Evolutionary conservation across 768 basidiomycete genomes (phyloP).

Genomic region (Nidula microcarpa): DNA sequence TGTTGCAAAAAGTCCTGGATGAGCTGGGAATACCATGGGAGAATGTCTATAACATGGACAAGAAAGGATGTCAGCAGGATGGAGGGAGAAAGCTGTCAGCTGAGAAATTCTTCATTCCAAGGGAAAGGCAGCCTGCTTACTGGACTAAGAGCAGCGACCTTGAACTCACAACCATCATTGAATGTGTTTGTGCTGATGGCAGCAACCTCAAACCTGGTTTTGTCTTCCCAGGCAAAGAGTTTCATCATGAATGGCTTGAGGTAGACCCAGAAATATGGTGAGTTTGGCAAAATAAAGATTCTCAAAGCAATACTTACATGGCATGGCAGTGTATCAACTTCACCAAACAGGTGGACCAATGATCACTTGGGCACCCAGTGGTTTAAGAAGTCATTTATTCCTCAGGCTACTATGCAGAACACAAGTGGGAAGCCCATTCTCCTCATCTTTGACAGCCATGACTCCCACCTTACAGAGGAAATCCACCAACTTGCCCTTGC

Average conservation of each 20-base stretch:
- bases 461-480: slow-evolving; percentile 5
- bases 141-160: background rate
- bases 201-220: slow-evolving; percentile 1
- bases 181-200: background rate
- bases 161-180: background rate
- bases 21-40: background rate
- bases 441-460: slow-evolving; percentile 26
- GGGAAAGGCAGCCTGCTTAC: background rate
- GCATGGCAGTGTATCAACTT: slow-evolving; percentile 12
- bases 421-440: slow-evolving; percentile 2
- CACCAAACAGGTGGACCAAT: slow-evolving; percentile 21
- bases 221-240: slow-evolving; percentile 2
- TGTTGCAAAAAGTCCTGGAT: background rate
- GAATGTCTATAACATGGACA: background rate
- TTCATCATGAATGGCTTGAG: background rate
- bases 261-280: slow-evolving; percentile 1
- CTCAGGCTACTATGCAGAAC: slow-evolving; percentile 3
- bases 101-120: background rate
- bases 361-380: slow-evolving; percentile 12
- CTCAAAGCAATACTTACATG: background rate
- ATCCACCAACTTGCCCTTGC: background rate
- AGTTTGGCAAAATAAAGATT: background rate
- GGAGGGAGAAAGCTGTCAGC: background rate
- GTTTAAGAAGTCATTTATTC: slow-evolving; percentile 15
- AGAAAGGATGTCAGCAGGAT: background rate